Base-by-base conservation (phyloP, 768 basidiomycete species). In the Boletus tomentosulus region DNA sequence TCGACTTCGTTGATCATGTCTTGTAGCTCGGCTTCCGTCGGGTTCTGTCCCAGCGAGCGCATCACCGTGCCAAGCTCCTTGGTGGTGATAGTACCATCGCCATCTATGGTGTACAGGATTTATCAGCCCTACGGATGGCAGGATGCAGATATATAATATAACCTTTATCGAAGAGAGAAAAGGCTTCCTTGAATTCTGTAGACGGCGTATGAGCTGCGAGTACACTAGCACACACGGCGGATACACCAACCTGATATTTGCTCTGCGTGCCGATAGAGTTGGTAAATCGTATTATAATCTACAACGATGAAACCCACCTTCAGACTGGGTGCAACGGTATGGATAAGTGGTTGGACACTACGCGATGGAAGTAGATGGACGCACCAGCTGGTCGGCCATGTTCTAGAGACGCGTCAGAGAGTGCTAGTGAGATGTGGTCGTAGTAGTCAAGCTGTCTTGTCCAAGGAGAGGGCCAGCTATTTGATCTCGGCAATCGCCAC, bases 81-180 rank as follows among this genome's bases (percentile, higher is more conserved):
- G 51, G 89, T 87, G 49, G 92, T 93, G 78, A 95, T 94, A 53
- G 90, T 92, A 71, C 92, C 92, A 78, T 95, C 92, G 61, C 89
- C 89, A 63, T 94, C 92, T 93, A 66, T 5, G 39, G 35, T 10
- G 12, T 8, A 28, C 11, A 12, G 6, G 7, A 6, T 11, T 33
- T 12, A 30, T 53, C 45, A 58, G 48, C 27, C 15, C 12, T 7
- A 6, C 12, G 15, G 12, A 31, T 7, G 4, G 25, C 1, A 8
- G 11, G 7, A n/a, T 1, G n/a, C n/a, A 25, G 16, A 33, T 25
- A 9, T 30, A 45, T 16, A 7, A 35, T 13, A 41, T 47, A 27
- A 92, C 93, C 90, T 73, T 93, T 95, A 78, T 97, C 93, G 72
- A 98, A 98, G 22, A 98, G 82, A 55, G 94, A 92, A 77, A 98